A percentile compares a stretch with the other conserved stretches of the same genome.
Evolutionary conservation across 371 early-diverging fungal species (phyloP).

Genomic region (Lichtheimia corymbifera): DNA sequence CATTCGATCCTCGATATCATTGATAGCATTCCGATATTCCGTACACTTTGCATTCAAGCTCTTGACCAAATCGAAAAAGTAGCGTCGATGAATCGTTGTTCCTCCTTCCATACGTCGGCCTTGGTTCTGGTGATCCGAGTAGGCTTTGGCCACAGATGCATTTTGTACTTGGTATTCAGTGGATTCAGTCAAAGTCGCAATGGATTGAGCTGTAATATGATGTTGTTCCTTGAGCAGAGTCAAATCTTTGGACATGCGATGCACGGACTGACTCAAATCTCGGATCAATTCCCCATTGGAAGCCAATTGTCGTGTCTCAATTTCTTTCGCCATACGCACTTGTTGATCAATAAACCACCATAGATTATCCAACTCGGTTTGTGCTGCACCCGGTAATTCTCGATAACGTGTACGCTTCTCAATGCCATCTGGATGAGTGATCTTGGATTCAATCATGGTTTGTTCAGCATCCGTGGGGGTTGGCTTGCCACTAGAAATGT

Average conservation of each 20-base stretch:
- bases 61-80: slow-evolving; percentile 4
- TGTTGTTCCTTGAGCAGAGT: slow-evolving; percentile 10
- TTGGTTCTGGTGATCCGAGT: slow-evolving; percentile 2
- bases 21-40: slow-evolving; percentile 6
- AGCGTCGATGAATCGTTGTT: slow-evolving; percentile 2
- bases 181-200: background rate
- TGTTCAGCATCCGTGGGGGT: slow-evolving; percentile 13
- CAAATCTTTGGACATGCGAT: slow-evolving; percentile 5
- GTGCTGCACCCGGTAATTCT: slow-evolving; percentile 15
- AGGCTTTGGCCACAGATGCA: slow-evolving; percentile 8
- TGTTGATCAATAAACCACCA: slow-evolving; percentile 15
- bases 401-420: slow-evolving; percentile 17
- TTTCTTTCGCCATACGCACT: slow-evolving; percentile 7
- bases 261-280: background rate
- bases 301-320: slow-evolving; percentile 13
- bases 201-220: background rate
- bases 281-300: slow-evolving; percentile 14
- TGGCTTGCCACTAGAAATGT: slow-evolving; percentile 10
- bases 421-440: slow-evolving; percentile 14
- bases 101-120: slow-evolving; percentile 1
- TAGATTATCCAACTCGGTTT: slow-evolving; percentile 7
- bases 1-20: slow-evolving; percentile 11
- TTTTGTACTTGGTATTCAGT: slow-evolving; percentile 15
- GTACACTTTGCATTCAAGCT: background rate
- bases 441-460: slow-evolving; percentile 17